Evolutionary conservation across 768 basidiomycete genomes (phyloP).

Genomic region (Boletellus emodensis): DNA sequence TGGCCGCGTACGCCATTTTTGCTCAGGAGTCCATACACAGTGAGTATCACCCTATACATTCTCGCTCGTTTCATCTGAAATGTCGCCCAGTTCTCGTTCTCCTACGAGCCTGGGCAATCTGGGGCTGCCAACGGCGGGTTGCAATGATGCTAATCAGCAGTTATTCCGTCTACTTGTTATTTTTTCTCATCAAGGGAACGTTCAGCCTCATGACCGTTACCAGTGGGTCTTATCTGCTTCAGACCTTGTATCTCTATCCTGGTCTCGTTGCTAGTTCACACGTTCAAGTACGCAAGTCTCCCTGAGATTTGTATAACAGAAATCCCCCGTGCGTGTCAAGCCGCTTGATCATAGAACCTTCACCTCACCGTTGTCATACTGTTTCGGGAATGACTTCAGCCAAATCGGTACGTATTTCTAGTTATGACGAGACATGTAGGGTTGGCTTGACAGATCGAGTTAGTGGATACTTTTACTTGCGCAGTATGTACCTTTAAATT

Average conservation of each 20-base stretch:
- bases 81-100: slow-evolving; percentile 9
- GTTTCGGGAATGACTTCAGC: background rate
- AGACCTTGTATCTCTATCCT: background rate
- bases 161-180: slow-evolving; percentile 5
- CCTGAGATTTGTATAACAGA: background rate
- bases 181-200: background rate
- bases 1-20: background rate
- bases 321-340: background rate
- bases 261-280: background rate
- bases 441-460: background rate
- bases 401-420: background rate
- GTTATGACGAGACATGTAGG: background rate
- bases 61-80: background rate
- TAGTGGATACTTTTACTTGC: slow-evolving; percentile 5
- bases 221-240: background rate
- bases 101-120: slow-evolving; percentile 17
- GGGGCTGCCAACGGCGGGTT: slow-evolving; percentile 3
- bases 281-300: background rate
- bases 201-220: background rate
- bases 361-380: background rate
- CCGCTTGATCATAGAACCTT: background rate
- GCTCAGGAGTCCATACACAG: slow-evolving; percentile 13
- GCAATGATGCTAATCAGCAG: background rate
- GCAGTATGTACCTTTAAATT: background rate
- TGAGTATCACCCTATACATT: background rate